Percentiles rank a stretch among this genome's conserved stretches.
These are phyloP conservation scores for Salicornia ramosissima DNA, from an alignment of 148 eudicot species.

Conservation along the genomic window DNA sequence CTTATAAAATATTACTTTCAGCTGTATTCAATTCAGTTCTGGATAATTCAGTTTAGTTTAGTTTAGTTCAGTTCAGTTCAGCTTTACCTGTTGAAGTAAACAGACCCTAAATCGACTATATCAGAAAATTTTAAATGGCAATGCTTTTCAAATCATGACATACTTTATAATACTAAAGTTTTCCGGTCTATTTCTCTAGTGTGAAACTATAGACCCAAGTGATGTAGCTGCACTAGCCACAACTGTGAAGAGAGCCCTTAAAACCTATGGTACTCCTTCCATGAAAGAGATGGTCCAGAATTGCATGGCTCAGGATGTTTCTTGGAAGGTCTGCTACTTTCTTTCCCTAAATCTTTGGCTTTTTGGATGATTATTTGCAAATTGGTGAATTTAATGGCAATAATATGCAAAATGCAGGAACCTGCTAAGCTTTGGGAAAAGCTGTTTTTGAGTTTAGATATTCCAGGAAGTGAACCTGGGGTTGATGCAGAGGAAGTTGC, in stretches of 20 bases:
- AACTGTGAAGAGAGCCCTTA: conserved; percentile 60
- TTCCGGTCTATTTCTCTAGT: conserved; percentile 35
- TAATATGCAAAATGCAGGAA: conserved; percentile 37
- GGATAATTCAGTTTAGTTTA: too few relatives aligned
- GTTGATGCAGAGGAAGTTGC: conserved; percentile 75
- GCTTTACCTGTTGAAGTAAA: too few relatives aligned
- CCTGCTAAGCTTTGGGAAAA: conserved; percentile 84
- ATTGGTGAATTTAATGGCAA: neutral
- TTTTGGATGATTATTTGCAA: neutral
- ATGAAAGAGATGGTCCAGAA: conserved; percentile 67
- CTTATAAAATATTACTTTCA: too few relatives aligned
- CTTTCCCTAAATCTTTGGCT: neutral
- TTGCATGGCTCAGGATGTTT: conserved; percentile 88
- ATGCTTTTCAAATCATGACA: neutral
- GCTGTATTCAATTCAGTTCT: too few relatives aligned
- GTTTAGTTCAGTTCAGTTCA: too few relatives aligned
- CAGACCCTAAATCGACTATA: too few relatives aligned
- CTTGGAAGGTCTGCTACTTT: conserved; percentile 71
- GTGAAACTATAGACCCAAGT: conserved; percentile 63
- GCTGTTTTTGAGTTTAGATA: conserved; percentile 51
- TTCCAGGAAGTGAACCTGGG: conserved; percentile 61
- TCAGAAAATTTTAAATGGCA: too few relatives aligned
- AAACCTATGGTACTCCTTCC: conserved; percentile 55
- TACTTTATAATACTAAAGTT: conserved; percentile 6
- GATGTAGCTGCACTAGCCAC: conserved; percentile 66